Conservation (phyloP, 805 yeast species). For the Sugiyamaella chiloensis region DNA sequence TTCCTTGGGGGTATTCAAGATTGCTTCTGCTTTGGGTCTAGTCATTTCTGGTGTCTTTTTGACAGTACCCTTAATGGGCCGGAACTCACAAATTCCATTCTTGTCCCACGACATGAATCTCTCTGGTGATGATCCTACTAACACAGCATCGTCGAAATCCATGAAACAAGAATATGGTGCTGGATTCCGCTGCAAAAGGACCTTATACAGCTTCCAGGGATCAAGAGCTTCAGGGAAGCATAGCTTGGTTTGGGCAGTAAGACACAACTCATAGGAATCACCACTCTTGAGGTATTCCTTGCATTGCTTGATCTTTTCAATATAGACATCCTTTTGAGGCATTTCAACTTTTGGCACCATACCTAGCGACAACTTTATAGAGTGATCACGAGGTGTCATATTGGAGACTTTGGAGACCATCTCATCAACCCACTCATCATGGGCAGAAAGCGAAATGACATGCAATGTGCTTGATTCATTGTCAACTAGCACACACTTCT, state of each 20-base stretch:
- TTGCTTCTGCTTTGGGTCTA: slow-evolving; percentile 54
- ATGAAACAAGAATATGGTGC: slow-evolving; percentile 88
- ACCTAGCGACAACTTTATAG: slow-evolving; percentile 16
- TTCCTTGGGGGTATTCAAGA: slow-evolving; percentile 83
- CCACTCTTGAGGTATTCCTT: slow-evolving; percentile 70
- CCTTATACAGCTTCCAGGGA: slow-evolving; percentile 80
- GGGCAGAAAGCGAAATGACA: slow-evolving; percentile 47
- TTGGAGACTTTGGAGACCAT: slow-evolving; percentile 23
- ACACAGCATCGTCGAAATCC: slow-evolving; percentile 48
- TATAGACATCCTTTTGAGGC: slow-evolving; percentile 57
- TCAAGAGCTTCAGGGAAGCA: slow-evolving; percentile 45
- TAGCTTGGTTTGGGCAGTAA: slow-evolving; percentile 72
- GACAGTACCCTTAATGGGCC: slow-evolving; percentile 97
- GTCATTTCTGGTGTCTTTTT: slow-evolving; percentile 54
- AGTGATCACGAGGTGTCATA: slow-evolving; percentile 29
- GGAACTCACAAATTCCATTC: slow-evolving; percentile 56
- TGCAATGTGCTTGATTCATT: slow-evolving; percentile 45
- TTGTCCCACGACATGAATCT: slow-evolving; percentile 79
- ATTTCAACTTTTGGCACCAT: slow-evolving; percentile 17
- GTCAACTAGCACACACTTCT: slow-evolving; percentile 58
- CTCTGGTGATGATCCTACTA: slow-evolving; percentile 92
- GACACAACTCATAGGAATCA: slow-evolving; percentile 89
- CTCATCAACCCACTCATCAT: slow-evolving; percentile 25
- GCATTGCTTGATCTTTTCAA: slow-evolving; percentile 54
- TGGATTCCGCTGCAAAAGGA: slow-evolving; percentile 70